Evolutionary conservation across 2,329 filamentous ascomycete genomes (phyloP), one percentile per base, ranked within the genome.

Genomic region (Fusarium pseudocircinatum): DNA sequence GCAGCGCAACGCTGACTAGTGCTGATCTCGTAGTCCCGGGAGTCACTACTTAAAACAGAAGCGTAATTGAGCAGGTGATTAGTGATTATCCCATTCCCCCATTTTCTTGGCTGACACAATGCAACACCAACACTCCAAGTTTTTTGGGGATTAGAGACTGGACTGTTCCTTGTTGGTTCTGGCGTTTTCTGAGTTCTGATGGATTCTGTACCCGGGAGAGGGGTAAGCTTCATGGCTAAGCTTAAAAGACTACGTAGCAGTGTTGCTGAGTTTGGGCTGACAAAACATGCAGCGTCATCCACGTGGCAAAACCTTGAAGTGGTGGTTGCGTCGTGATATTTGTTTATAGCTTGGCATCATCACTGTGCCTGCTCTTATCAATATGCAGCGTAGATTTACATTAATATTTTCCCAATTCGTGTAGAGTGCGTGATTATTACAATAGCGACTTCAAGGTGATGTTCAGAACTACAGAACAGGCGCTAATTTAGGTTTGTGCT

Each of bases 1-100:
- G 12, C 36, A 59, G 32, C 42, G 43, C 44, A 34, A 39, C 30
- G 46, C 42, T 49, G 39, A 18, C 42, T 69, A 69, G 52, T 47
- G 66, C 67, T 70, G 66, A 70, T 70, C 26, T 40, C 20, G n/a
- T 65, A 44, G 59, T 39, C n/a, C 50, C 67, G 67, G 67, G 58
- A 43, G 67, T 69, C 66, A 70, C 60, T 65, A 65, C 67, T 69
- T 28, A 70, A 69, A 69, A 53, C 46, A 65, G 67, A 64, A 69
- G 52, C 12, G 46, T 64, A 52, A 49, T 30, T 40, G 63, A 49
- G n/a, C 63, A 49, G 43, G 56, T 68, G 63, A 54, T 42, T 49
- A 16, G 28, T 42, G 61, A 49, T 37, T 40, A 28, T 26, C 26
- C 10, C 34, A 30, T 40, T 26, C 24, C 30, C 39, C 26, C 28